Conservation (phyloP, 148 eudicot genomes). For the Rhododendron griersonianum region DNA sequence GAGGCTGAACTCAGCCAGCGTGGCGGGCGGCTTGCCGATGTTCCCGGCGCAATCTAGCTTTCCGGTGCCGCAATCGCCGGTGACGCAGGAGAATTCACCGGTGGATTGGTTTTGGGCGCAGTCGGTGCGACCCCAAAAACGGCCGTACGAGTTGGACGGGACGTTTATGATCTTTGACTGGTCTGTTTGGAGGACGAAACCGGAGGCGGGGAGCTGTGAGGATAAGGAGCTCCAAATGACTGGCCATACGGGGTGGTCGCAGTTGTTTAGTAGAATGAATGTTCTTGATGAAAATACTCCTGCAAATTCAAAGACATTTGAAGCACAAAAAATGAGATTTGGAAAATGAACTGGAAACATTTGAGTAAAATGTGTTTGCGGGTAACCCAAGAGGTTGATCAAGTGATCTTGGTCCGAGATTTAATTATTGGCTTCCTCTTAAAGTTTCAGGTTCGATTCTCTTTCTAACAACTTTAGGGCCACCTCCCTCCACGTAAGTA, state of each 20-base stretch:
- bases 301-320: not conserved
- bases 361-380: too few species aligned
- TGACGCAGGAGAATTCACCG: slow-evolving; percentile 54
- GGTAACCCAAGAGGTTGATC: too few species aligned
- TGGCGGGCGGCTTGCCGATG: slow-evolving; percentile 50
- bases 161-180: slow-evolving; percentile 34
- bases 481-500: too few species aligned
- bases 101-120: slow-evolving; percentile 39
- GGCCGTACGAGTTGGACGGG: slow-evolving; percentile 59
- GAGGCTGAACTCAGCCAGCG: slow-evolving; percentile 63
- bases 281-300: slow-evolving; percentile 32
- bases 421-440: too few species aligned
- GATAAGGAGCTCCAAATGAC: slow-evolving; percentile 68
- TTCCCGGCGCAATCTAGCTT: slow-evolving; percentile 46
- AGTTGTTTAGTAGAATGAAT: slow-evolving; percentile 57
- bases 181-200: slow-evolving; percentile 52
- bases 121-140: slow-evolving; percentile 66
- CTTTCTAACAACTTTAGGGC: too few species aligned
- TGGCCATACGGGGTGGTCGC: slow-evolving; percentile 67
- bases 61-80: slow-evolving; percentile 73
- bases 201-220: slow-evolving; percentile 46
- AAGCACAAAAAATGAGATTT: not conserved
- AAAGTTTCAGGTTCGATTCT: too few species aligned
- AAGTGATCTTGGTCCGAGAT: too few species aligned
- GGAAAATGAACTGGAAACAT: too few species aligned